Percentiles rank a stretch among this genome's conserved stretches.
phyloP scores from a whole-genome alignment of 257 asterid species.

The Lycium barbarum region DNA sequence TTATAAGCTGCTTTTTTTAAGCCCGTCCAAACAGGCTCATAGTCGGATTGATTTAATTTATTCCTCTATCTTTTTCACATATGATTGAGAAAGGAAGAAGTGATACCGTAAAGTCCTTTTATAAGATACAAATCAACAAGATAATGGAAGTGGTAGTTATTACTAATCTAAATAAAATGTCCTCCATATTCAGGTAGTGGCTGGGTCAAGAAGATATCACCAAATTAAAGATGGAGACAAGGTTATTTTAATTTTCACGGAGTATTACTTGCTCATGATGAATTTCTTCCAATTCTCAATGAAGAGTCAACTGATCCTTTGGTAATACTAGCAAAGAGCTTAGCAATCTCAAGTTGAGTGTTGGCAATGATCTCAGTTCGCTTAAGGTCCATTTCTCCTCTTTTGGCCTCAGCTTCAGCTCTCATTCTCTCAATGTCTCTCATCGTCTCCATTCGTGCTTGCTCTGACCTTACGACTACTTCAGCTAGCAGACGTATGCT shows the following conservation, averaged over 20 bases:
- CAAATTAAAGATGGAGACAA: slow-evolving; percentile 5
- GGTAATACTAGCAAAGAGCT: slow-evolving; percentile 56
- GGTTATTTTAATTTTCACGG: background rate
- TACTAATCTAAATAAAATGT: slow-evolving; percentile 19
- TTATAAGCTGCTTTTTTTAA: too few relatives aligned
- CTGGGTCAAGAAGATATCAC: background rate
- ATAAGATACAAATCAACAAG: slow-evolving; percentile 3
- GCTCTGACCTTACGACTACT: slow-evolving; percentile 71
- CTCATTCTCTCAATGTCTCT: slow-evolving; percentile 78
- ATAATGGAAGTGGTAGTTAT: background rate
- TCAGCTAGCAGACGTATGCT: slow-evolving; percentile 78
- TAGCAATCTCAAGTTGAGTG: slow-evolving; percentile 79
- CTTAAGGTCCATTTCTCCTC: slow-evolving; percentile 79
- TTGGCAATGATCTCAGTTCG: slow-evolving; percentile 76
- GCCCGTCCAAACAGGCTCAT: too few relatives aligned
- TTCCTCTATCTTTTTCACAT: background rate
- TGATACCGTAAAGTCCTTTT: background rate
- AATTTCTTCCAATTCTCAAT: slow-evolving; percentile 56
- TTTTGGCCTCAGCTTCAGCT: slow-evolving; percentile 74
- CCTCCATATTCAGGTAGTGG: background rate
- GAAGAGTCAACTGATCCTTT: slow-evolving; percentile 54
- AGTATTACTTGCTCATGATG: background rate
- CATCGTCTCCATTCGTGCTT: slow-evolving; percentile 78
- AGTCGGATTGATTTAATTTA: background rate
- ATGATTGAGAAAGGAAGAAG: background rate